Evolutionary conservation across 306 rosid genomes (phyloP).

Genomic region (Styphnolobium japonicum): DNA sequence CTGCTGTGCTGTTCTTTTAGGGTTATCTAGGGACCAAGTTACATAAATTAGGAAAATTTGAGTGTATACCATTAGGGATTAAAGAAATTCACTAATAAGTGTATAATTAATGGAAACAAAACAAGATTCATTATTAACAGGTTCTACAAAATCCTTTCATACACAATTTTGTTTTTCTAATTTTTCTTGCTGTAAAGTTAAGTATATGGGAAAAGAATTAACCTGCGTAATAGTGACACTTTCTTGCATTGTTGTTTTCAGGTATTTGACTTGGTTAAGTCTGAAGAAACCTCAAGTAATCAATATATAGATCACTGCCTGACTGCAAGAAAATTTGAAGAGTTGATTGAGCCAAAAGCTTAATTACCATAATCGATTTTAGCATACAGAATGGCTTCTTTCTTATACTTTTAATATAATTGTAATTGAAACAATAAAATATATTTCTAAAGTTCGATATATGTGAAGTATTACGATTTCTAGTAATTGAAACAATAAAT

Average conservation of each 20-base stretch:
- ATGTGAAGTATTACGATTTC: not conserved
- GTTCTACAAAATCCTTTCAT: not conserved
- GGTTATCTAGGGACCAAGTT: not conserved
- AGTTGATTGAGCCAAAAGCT: not conserved
- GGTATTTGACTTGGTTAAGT: not conserved
- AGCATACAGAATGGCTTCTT: not conserved
- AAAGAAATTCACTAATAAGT: not conserved
- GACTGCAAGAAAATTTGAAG: not conserved
- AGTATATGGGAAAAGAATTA: not conserved
- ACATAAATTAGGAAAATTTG: not conserved
- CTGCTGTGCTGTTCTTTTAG: not conserved
- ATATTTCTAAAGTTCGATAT: not conserved
- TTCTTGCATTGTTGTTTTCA: not conserved
- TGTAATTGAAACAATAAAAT: too few species aligned
- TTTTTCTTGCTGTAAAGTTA: not conserved
- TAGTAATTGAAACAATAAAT: not conserved
- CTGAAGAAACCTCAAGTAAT: not conserved
- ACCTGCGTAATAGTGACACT: not conserved
- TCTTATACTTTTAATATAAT: not conserved
- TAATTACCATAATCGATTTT: not conserved
- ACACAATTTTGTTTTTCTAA: not conserved
- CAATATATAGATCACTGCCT: not conserved
- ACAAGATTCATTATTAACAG: too few species aligned
- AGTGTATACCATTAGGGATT: not conserved
- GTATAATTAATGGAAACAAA: not conserved